A percentile compares a stretch with the other conserved stretches of the same genome.
These are phyloP conservation scores for Euphorbia celastroides DNA, from an alignment of 441 rosid species.

Conservation along the genomic window DNA sequence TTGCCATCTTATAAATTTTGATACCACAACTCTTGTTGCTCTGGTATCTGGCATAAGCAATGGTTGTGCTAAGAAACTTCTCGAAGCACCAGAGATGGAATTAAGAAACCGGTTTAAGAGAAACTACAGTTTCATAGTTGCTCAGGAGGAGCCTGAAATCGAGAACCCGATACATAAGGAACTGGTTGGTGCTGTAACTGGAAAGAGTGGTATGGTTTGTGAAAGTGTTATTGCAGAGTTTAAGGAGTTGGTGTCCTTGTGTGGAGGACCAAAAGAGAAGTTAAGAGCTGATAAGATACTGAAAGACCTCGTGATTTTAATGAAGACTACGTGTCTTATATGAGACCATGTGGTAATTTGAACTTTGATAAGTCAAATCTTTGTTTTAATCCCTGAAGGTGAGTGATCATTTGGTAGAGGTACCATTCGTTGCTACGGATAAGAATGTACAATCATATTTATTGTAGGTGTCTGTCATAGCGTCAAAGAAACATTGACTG, in stretches of 20 bases:
- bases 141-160: slow-evolving; percentile 76
- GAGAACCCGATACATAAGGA: slow-evolving; percentile 50
- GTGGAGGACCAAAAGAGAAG: slow-evolving; percentile 77
- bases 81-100: slow-evolving; percentile 39
- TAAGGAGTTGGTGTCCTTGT: slow-evolving; percentile 63
- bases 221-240: slow-evolving; percentile 67
- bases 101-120: slow-evolving; percentile 71
- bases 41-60: slow-evolving; percentile 82
- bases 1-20: slow-evolving; percentile 52
- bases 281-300: slow-evolving; percentile 57
- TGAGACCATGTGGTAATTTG: too few species aligned
- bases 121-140: slow-evolving; percentile 64
- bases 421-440: too few species aligned
- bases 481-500: too few species aligned
- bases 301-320: slow-evolving; percentile 46
- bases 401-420: too few species aligned
- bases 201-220: slow-evolving; percentile 70
- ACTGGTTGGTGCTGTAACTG: slow-evolving; percentile 35
- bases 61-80: slow-evolving; percentile 55
- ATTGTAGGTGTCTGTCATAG: too few species aligned
- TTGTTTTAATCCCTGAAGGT: too few species aligned
- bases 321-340: too few species aligned
- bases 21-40: slow-evolving; percentile 84
- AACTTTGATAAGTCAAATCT: too few species aligned
- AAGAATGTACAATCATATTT: too few species aligned